Conservation (phyloP, 1,284 basidiomycete genomes). For the Fomitopsis betulina region DNA sequence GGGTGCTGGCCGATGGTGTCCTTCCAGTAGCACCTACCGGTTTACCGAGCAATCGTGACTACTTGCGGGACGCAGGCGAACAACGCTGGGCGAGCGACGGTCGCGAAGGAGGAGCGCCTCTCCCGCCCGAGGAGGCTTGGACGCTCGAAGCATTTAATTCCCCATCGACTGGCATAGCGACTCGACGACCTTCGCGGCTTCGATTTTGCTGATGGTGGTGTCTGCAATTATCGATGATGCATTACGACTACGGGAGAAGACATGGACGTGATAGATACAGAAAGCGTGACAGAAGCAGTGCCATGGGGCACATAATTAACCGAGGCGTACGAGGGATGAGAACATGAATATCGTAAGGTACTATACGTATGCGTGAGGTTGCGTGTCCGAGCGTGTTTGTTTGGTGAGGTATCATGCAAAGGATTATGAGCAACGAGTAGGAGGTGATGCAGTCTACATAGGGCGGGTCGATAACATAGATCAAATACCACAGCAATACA, state of each 20-base stretch:
- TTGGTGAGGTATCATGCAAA: background rate
- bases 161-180: background rate
- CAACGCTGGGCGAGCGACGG: background rate
- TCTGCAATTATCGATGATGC: background rate
- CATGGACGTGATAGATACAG: background rate
- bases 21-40: background rate
- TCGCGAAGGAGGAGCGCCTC: background rate
- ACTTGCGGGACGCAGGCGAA: background rate
- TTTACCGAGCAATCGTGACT: background rate
- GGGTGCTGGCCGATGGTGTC: no score
- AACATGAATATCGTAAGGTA: background rate
- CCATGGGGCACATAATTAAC: background rate
- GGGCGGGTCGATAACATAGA: background rate
- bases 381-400: background rate
- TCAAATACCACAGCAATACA: background rate
- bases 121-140: background rate
- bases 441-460: background rate
- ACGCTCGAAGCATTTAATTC: background rate
- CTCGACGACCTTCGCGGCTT: background rate
- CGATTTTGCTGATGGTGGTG: background rate
- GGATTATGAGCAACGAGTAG: background rate
- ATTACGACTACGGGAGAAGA: background rate
- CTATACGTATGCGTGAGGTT: background rate
- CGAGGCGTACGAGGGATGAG: background rate
- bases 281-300: conserved; percentile 1